Evolutionary conservation across 108 stramenopile species (phyloP), one percentile per base, ranked within the genome.

Genomic region (Discostella pseudostelligera): DNA sequence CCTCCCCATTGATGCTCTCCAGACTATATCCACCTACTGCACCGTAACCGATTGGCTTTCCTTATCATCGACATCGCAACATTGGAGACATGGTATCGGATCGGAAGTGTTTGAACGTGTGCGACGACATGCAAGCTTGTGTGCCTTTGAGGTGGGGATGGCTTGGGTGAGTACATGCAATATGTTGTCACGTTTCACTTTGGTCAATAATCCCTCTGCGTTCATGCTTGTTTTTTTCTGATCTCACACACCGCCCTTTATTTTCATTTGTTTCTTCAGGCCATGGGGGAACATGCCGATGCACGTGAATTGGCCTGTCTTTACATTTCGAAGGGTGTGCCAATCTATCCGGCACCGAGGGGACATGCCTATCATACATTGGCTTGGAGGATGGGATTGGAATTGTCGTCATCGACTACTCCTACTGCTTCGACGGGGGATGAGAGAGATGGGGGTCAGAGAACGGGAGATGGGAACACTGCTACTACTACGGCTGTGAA

Each of bases 341-440:
- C 86, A 0, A 82, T 93, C 44, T 93, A 93, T 74, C 92, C 92
- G 5, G 29, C 59, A 26, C 81, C 76, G 0, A 66, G 75, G n/a
- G 91, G 87, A 16, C 85, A 88, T 69, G 76, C 85, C 20, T 86
- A 88, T 59, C 83, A 83, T 56, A 93, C 88, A 9, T 14, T 88
- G 14, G 39, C 72, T 16, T 93, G 92, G 92, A 61, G 85, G 35
- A 88, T 93, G 87, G 70, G 65, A 10, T 47, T 86, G 9, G 88
- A 93, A 62, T 60, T 78, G 14, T 28, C 26, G 0, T 51, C 50
- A 14, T 28, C 50, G 17, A 17, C 47, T 58, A 75, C n/a, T n/a
- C n/a, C n/a, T n/a, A n/a, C n/a, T n/a, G n/a, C n/a, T 26, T 47
- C 71, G 13, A 56, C 74, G 63, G 37, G 68, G 43, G 21, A 56